Evolutionary conservation across 768 basidiomycete species (phyloP), one percentile per base, ranked within the genome.

Genomic region (Amanita rubescens): DNA sequence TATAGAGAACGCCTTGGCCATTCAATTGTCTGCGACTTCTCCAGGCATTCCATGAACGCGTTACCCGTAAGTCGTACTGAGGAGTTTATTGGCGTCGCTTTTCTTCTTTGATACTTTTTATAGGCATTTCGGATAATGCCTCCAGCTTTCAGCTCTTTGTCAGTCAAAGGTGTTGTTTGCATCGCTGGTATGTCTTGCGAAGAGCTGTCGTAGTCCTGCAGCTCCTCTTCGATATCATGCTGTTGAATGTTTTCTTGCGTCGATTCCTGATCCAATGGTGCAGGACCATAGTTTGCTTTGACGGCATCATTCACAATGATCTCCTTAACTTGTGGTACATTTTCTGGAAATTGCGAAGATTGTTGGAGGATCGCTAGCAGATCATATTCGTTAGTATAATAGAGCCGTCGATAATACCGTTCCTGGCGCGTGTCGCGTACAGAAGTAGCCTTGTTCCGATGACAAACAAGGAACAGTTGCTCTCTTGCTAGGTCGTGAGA

Each of bases 1-100:
- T 80, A 77, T 15, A 51, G 55, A 5, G 53, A 32, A 5, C 56
- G 58, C 22, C 50, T 51, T 32, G 54, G 33, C 72, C 73, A 71
- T 3, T 53, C 49, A 25, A 65, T 64, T 6, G 53, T 57, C 38
- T 55, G 58, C 22, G 65, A 64, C 22, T 62, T 59, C 41, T 59
- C 56, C 27, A 66, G 48, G 41, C 67, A 77, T 12, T 54, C 53
- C 19, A 39, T 9, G 47, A 70, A 75, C 24, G 66, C 42, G 3
- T n/a, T 49, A 4, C 45, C 46, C 15, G 17, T 52, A 11, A 9
- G 59, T 55, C 34, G 51, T 8, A 20, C 34, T 15, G 49, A 51
- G 12, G 37, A 4, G 9, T 51, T 24, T 12, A 14, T n/a, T 3
- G 15, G 9, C n/a, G 17, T 25, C 12, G n/a, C 22, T 44, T 44